Evolutionary conservation across 768 basidiomycete species (phyloP), one percentile per base, ranked within the genome.

Genomic region (Lactarius deliciosus): DNA sequence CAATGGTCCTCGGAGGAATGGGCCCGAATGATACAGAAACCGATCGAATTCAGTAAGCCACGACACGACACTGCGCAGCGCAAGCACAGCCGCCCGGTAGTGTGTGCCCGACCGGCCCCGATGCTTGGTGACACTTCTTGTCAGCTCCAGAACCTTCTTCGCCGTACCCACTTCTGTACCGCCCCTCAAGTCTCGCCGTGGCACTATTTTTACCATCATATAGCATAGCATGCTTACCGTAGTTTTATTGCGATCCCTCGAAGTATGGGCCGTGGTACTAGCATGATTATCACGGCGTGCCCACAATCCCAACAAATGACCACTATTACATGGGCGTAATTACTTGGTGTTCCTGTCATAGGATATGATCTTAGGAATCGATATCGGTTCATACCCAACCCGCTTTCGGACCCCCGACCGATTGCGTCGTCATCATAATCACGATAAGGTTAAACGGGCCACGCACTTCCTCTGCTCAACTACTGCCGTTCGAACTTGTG

Each of bases 121-220:
- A 18, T n/a, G 30, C 18, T 32, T 57, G 18, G 18, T 36, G 56
- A 36, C 56, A 9, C 30, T n/a, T 57, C 56, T n/a, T 11, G 56
- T 36, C 56, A 22, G 56, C 18, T 57, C 56, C 9, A 57, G 56
- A 56, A 56, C 55, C 55, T 56, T 56, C 55, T 7, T 16, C 28
- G 28, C 7, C n/a, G 32, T 8, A 18, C 56, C 56, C 30, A 9
- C 56, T 20, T 34, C 18, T n/a, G n/a, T 25, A 20, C 56, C 55
- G 28, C 16, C 28, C 28, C 28, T 30, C 28, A 30, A 3, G 25
- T 28, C 36, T 32, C 32, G 28, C 55, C 30, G 3, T 34, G 28
- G 30, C 28, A 30, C 56, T 3, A 30, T 6, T 55, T 32, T 25
- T 25, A 30, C 18, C 18, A 53, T 53, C n/a, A 30, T 9, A 57